Evolutionary conservation across 176 grass and related monocot species (phyloP), one percentile per base, ranked within the genome.

Genomic region (Oryza coarctata): DNA sequence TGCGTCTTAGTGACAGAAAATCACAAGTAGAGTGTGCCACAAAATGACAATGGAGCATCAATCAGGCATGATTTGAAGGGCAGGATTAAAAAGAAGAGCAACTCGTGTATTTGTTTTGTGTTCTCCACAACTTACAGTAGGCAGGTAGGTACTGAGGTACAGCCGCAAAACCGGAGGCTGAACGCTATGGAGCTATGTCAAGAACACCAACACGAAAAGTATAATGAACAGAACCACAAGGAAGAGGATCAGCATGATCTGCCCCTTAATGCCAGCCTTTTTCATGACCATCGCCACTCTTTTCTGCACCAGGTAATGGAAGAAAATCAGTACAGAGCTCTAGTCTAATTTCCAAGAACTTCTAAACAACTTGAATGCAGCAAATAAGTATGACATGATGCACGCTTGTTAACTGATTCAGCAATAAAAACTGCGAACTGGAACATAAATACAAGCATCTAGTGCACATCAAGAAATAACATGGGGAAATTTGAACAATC

Each of bases 221-320:
- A 99, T 80, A 28, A 99, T 93, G 74, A 99, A 99, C 10, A 99
- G 77, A 60, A 92, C 73, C 20, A 93, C 72, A 69, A 95, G 92
- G 84, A 99, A 93, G 23, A 76, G 82, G 73, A 99, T 93, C 89
- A 99, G 68, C 89, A 95, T 77, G 27, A 93, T 86, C 82, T 95
- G 93, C 63, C 91, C 93, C 75, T 99, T 99, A 11, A 90, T 94
- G 47, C 96, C 84, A 7, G 93, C 93, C 85, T 99, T 99, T 76
- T 95, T 99, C 93, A 99, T 93, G 20, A 95, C 89, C 87, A 90
- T 93, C 6, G 89, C 90, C 71, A 99, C 93, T 78, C 79, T 91
- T 91, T 93, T 99, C 96, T 99, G 93, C 76, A 86, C 45, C 13
- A 79, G 5, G 23, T 20, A 83, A 25, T 20, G 32, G 0, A 2